Evolutionary conservation across 2,329 filamentous ascomycete genomes (phyloP).

Genomic region (Colletotrichum sidae): DNA sequence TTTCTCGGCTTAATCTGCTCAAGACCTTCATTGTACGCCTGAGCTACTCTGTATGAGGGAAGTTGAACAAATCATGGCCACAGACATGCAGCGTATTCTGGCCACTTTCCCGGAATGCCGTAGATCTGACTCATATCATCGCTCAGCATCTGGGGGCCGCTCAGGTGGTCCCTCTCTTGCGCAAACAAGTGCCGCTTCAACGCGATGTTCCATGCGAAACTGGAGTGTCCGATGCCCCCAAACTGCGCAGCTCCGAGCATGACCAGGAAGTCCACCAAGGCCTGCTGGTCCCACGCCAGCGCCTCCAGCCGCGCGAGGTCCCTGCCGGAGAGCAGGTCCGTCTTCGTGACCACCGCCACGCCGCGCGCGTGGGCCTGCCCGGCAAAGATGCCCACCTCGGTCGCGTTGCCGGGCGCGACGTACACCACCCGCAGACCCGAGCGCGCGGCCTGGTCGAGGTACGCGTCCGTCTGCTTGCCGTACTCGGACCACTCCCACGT

Average conservation of each 20-base stretch:
- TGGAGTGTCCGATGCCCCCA: constrained; percentile 47
- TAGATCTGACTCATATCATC: constrained; percentile 21
- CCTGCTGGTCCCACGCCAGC: constrained; percentile 48
- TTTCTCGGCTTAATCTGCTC: too few relatives aligned
- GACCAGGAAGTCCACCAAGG: constrained; percentile 47
- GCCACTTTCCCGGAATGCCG: constrained; percentile 15
- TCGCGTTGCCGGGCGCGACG: constrained; percentile 45
- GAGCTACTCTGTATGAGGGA: neutral
- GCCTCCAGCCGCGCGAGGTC: constrained; percentile 38
- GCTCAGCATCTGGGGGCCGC: constrained; percentile 16
- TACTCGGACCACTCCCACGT: constrained; percentile 45
- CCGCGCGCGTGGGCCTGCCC: constrained; percentile 22
- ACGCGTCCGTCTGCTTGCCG: constrained; percentile 45
- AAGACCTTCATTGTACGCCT: neutral
- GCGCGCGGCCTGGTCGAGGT: constrained; percentile 41
- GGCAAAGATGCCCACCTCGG: constrained; percentile 38
- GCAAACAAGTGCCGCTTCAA: constrained; percentile 43
- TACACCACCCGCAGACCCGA: constrained; percentile 43
- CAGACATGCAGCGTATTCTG: constrained; percentile 18
- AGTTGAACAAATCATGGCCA: constrained; percentile 13
- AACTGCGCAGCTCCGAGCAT: constrained; percentile 47
- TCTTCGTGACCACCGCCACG: constrained; percentile 45
- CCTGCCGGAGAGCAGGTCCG: constrained; percentile 41
- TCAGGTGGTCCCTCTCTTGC: neutral
- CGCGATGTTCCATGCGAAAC: constrained; percentile 48